Conservation (phyloP, 352 stramenopile genomes). For the Sclerospora graminicola region DNA sequence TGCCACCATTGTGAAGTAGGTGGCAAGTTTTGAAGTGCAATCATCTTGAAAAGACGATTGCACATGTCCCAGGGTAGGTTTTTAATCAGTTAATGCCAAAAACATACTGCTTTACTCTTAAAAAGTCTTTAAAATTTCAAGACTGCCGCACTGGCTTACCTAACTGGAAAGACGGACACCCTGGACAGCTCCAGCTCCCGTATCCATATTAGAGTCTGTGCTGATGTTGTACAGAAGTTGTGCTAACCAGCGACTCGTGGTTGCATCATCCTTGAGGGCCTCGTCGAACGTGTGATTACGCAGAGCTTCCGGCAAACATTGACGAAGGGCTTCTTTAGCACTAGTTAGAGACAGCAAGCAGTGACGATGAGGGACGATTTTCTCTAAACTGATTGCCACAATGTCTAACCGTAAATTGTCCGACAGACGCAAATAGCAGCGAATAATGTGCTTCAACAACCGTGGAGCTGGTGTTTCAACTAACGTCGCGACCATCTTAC, state of each 20-base stretch:
- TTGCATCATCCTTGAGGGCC: conserved; percentile 92
- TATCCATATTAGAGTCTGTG: conserved; percentile 15
- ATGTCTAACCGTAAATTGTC: conserved; percentile 47
- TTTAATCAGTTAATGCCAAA: too few species aligned
- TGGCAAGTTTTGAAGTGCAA: neutral
- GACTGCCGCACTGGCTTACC: neutral
- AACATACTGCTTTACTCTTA: too few species aligned
- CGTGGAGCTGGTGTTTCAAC: conserved; percentile 89
- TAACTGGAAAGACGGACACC: conserved; percentile 24
- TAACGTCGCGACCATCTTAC: conserved; percentile 95
- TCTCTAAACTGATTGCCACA: neutral
- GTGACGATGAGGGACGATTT: conserved; percentile 19
- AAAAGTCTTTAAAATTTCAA: too few species aligned
- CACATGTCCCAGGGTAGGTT: too few species aligned
- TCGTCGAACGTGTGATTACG: conserved; percentile 93
- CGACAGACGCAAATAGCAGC: conserved; percentile 95
- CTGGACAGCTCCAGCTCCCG: conserved; percentile 14
- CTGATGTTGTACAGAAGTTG: conserved; percentile 92
- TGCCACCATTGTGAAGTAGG: conserved; percentile 3
- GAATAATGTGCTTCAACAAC: conserved; percentile 98
- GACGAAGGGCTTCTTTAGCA: conserved; percentile 94
- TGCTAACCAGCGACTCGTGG: conserved; percentile 93
- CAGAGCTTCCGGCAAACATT: conserved; percentile 91
- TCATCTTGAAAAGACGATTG: conserved; percentile 8
- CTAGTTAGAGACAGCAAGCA: conserved; percentile 8